Percentiles rank a stretch among this genome's conserved stretches.
phyloP scores from a whole-genome alignment of 73 alveolate genomes.

The Symbiodinium natans region DNA sequence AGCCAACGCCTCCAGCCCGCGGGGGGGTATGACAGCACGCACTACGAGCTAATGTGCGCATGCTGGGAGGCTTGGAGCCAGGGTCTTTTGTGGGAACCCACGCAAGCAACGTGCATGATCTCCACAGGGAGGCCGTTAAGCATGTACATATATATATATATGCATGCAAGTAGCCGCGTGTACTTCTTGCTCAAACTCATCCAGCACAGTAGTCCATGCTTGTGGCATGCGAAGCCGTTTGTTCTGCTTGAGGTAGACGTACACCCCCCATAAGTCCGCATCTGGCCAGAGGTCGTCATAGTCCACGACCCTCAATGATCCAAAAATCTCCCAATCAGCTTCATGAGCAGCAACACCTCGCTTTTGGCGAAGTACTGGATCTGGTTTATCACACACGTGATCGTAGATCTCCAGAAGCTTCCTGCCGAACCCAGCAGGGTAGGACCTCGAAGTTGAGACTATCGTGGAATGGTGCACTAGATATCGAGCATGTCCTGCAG shows the following conservation, averaged over 20 bases:
- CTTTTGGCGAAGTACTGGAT: background rate
- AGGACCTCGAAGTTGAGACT: background rate
- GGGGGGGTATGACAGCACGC: too few species aligned
- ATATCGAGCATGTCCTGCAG: background rate
- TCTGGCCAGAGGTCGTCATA: slow-evolving; percentile 6
- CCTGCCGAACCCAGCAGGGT: background rate
- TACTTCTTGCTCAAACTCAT: too few species aligned
- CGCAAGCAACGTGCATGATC: too few species aligned
- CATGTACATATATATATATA: too few species aligned
- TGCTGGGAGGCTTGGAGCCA: too few species aligned
- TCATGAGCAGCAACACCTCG: too few species aligned
- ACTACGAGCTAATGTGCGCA: too few species aligned
- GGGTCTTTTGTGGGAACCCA: too few species aligned
- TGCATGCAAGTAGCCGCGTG: too few species aligned
- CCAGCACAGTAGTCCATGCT: background rate
- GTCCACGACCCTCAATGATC: background rate
- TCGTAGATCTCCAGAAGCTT: background rate
- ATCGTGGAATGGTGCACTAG: background rate
- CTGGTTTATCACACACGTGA: background rate
- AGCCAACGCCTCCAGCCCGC: too few species aligned
- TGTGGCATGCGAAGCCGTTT: background rate
- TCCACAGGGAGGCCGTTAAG: too few species aligned
- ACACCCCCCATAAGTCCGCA: background rate
- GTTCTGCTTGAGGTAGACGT: background rate
- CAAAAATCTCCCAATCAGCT: background rate